Evolutionary conservation across 768 basidiomycete species (phyloP), one percentile per base, ranked within the genome.

Genomic region (Kwoniella heveanensis): DNA sequence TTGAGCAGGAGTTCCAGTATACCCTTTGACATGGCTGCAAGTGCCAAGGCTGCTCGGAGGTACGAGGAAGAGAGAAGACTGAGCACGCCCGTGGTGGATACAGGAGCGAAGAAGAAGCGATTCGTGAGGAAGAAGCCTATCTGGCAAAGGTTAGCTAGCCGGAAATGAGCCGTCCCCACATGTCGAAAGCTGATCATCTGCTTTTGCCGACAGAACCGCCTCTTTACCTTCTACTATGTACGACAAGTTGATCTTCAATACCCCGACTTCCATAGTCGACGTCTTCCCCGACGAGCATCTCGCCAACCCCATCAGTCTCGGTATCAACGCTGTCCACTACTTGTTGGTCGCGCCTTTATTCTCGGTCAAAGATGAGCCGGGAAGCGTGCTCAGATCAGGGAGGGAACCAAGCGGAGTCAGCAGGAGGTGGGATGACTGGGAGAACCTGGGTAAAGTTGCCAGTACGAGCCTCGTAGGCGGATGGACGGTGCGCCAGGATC

Each of bases 1-100:
- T 62, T 68, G 25, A 72, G 70, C 50, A 70, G 58, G 51, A 70
- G 68, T 46, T 66, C 72, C 7, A 76, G 72, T 57, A 70, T 74
- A n/a, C 74, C 74, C 9, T 76, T 76, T 54, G 72, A 76, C 52
- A 76, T 76, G 74, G 72, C 70, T 26, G 74, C 66, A 1, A 72
- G 61, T 60, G 56, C 67, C 10, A 61, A 63, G 47, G 72, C 72
- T 8, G 74, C 61, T 4, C 49, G 54, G 21, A 52, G 49, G 22
- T 70, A 65, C 22, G 64, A 66, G 36, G 61, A 67, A 22, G 64
- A 61, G 37, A 22, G 53, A 25, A 58, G 57, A 29, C 37, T 24
- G 9, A 57, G 52, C 32, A 59, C 50, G 25, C 51, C 62, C 55
- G 46, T 48, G 17, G 10, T 37, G 0, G 60, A 58, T 25, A 36